Base-by-base conservation (phyloP, 208 protist genomes). In the Blastocrithidia nonstop region DNA sequence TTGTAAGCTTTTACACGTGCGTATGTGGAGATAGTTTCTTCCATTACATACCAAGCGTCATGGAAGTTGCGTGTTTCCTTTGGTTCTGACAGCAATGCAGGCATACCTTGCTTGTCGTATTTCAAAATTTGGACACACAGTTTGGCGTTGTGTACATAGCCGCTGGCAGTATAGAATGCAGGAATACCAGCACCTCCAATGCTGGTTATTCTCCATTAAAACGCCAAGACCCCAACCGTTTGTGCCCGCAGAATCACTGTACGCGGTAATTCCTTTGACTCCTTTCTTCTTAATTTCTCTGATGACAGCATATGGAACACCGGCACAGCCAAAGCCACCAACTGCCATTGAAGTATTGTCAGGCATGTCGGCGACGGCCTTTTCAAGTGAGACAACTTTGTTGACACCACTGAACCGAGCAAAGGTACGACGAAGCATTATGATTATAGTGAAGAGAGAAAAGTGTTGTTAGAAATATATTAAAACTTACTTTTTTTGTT, bases 91-190 rank as follows among this genome's bases (percentile, higher is more conserved):
- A 69, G 32, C 23, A 79, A 62, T 5, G 43, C 64, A 25, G 95
- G 86, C 9, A 60, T 74, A 43, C 88, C 77, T 6, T 42, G 41
- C 24, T 84, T 91, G 58, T 95, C 57, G 71, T 92, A 97, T 51
- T 91, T 95, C 36, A 96, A 81, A 13, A 93, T 88, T n/a, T n/a
- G n/a, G 89, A 1, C 87, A 83, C 28, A 79, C 86, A 25, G 73
- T 74, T 64, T 92, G 67, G 38, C 85, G 61, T 47, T 82, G 63
- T 13, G 96, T 98, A 17, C 95, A 47, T 87, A 92, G 41, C 63
- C 95, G 4, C 93, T 97, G 4, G 81, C 70, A 13, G 96, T 98
- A 83, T 94, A 98, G 59, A 98, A 98, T 16, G 94, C 96, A 5
- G 96, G 95, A 22, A 98, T 94, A 49, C 96, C 96, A 0, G 94